These are phyloP conservation scores for Populus simonii DNA, from an alignment of 345 rosid genomes.

Conservation along the genomic window DNA sequence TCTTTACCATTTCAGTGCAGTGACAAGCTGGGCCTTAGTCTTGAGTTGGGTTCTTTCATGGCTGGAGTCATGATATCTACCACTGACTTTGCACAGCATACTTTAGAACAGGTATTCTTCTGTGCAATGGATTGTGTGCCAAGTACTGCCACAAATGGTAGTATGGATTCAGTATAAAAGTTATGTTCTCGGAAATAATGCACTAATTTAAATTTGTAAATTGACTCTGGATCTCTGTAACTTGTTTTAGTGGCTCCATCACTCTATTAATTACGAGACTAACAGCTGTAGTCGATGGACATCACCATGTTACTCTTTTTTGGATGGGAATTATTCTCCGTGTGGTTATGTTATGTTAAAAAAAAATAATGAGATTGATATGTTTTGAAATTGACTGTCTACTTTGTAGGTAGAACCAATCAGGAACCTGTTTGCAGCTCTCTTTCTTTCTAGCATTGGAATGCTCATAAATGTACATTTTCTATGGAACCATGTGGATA, in stretches of 20 bases:
- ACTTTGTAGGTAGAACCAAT: constrained; percentile 87
- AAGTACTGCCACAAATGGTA: constrained; percentile 1
- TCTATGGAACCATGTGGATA: constrained; percentile 98
- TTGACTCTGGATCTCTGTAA: neutral
- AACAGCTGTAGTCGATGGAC: neutral
- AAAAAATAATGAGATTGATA: neutral
- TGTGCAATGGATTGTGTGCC: neutral
- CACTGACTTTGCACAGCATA: constrained; percentile 89
- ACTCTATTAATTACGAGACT: neutral
- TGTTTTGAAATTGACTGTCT: neutral
- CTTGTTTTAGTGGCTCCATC: neutral
- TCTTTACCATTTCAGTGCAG: constrained; percentile 82
- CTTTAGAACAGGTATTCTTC: constrained; percentile 82
- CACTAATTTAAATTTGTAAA: neutral
- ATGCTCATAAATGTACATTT: constrained; percentile 97
- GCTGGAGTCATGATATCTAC: constrained; percentile 99
- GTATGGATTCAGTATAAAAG: neutral
- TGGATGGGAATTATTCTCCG: neutral
- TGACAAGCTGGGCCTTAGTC: constrained; percentile 99
- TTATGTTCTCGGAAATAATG: neutral
- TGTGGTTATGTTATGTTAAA: neutral
- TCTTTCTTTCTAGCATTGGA: constrained; percentile 94
- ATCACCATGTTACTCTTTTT: neutral
- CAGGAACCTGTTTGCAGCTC: constrained; percentile 93
- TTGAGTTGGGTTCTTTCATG: constrained; percentile 94